These are phyloP conservation scores for Ramaria sp. DNA, from an alignment of 768 basidiomycete genomes.

Conservation along the genomic window DNA sequence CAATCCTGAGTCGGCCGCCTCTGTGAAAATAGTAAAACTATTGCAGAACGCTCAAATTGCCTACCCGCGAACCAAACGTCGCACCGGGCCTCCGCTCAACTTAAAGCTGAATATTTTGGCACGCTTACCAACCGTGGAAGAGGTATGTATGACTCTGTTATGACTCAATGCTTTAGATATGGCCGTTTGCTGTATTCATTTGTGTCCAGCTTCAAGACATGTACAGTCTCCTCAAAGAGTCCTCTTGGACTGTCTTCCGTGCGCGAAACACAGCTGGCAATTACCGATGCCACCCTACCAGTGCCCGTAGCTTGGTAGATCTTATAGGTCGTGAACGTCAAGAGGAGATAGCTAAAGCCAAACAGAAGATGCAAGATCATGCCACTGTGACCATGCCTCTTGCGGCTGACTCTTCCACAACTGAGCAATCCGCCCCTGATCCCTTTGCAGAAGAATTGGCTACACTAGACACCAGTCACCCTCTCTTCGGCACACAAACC, in stretches of 20 bases:
- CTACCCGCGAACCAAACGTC: background rate
- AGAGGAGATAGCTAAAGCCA: background rate
- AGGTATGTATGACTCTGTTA: background rate
- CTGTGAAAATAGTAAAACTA: background rate
- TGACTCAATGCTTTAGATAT: background rate
- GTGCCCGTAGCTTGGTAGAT: background rate
- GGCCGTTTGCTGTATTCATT: background rate
- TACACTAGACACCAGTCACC: background rate
- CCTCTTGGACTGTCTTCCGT: background rate
- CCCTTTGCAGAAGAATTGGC: no score
- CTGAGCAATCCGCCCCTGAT: background rate
- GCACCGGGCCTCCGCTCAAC: background rate
- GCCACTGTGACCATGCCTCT: background rate
- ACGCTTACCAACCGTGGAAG: constrained; percentile 1
- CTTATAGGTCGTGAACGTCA: background rate
- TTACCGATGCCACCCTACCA: background rate
- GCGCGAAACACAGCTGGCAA: background rate
- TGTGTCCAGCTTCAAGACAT: constrained; percentile 2
- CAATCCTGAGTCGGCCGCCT: background rate
- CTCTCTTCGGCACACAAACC: constrained; percentile 5
- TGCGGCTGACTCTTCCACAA: background rate
- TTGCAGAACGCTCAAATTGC: background rate
- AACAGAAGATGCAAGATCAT: background rate
- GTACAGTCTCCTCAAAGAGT: constrained; percentile 3
- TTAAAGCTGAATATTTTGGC: background rate